Base-by-base conservation (phyloP, 2,329 filamentous ascomycete species). In the Apiospora marii region DNA sequence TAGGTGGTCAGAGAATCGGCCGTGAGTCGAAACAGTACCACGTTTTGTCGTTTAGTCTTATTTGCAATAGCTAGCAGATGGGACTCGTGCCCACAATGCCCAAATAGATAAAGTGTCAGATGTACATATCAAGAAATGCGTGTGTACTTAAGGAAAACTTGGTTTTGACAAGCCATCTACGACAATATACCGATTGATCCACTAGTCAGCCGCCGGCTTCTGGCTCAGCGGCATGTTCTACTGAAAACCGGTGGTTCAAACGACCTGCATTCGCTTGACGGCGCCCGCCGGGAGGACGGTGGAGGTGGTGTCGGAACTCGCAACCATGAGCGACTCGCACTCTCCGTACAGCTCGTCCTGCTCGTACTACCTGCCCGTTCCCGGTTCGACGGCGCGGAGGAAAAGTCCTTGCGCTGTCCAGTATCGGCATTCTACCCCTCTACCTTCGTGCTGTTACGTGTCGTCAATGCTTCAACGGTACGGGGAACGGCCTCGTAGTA, bases 371-470 rank as follows among this genome's bases (percentile, higher is more conserved):
- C 72, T 72, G 48, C 78, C 78, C 1, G 78, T 78, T 51, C 76
- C 2, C 27, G 77, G 77, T 5, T 79, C 78, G 14, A 70, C 69
- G 0, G 75, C 73, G 22, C 73, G 51, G 67, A 77, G 72, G 24
- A 79, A 72, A 79, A 77, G 72, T 78, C 78, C 30, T 74, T 79
- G 69, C 75, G 74, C 16, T 74, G 70, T 7, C 24, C 61, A 13
- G 74, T 71, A 14, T 58, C 48, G n/a, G 72, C 53, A 5, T 51
- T 37, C 13, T 27, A 24, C n/a, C 75, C 64, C 58, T 78, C 74
- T 10, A 61, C 34, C n/a, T 70, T 71, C 0, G 70, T 85, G 1
- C 76, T 80, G 74, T 84, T 85, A 75, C 85, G 83, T 22, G 84
- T 84, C 70, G 84, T 86, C 72, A 74, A 5, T 7, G 70, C 70